Percentiles rank a stretch among this genome's conserved stretches.
These are phyloP conservation scores for Colletotrichum camelliae DNA, from an alignment of 2,329 filamentous ascomycete species.

Conservation along the genomic window DNA sequence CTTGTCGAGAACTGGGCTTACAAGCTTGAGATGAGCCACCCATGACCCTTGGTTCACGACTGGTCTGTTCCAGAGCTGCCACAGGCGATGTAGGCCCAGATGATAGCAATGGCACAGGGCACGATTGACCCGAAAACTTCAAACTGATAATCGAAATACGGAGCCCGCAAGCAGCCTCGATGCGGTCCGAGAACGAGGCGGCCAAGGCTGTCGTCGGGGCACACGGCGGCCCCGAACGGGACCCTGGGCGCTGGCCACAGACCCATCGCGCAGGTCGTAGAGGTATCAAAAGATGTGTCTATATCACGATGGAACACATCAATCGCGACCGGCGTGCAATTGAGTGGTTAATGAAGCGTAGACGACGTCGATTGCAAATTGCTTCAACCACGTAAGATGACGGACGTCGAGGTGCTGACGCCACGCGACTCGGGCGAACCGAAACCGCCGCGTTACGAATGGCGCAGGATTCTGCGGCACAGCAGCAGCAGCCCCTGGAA, in stretches of 20 bases:
- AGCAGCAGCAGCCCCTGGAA: not conserved
- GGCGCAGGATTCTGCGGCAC: not conserved
- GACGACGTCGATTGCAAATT: not conserved
- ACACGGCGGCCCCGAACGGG: not conserved
- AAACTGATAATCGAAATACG: not conserved
- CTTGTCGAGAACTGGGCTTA: not conserved
- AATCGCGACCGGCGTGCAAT: fast-evolving
- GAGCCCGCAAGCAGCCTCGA: not conserved
- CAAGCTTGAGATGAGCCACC: not conserved
- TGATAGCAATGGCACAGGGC: not conserved
- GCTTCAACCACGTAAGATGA: not conserved
- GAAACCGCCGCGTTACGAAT: not conserved
- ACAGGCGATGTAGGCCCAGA: not conserved
- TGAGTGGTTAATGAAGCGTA: not conserved
- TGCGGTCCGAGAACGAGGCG: not conserved
- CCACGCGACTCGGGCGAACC: not conserved
- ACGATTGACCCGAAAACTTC: not conserved
- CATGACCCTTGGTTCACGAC: not conserved
- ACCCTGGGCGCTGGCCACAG: not conserved
- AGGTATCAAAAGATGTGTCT: fast-evolving
- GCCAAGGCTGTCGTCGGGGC: not conserved
- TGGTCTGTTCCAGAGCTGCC: not conserved
- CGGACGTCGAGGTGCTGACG: not conserved
- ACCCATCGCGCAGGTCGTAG: not conserved
- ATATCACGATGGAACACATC: fast-evolving